A percentile compares a stretch with the other conserved stretches of the same genome.
Conservation (phyloP, 2,329 filamentous ascomycete genomes). For the Fusarium piperis region DNA sequence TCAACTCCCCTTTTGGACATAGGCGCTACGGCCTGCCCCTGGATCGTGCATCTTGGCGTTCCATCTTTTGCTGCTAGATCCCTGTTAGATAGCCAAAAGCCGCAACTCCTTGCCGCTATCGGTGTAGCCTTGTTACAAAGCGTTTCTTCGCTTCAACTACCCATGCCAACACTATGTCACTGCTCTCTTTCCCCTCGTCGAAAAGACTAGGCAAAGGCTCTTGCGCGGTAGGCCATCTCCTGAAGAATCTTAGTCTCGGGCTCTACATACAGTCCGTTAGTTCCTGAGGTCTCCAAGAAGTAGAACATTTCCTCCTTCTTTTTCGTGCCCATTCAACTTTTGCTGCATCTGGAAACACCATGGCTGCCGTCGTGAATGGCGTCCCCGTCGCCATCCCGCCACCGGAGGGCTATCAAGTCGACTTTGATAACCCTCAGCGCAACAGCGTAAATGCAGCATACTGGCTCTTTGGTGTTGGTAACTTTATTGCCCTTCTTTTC, state of each 20-base stretch:
- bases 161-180: not conserved
- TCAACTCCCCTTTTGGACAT: not conserved
- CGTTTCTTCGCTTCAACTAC: not conserved
- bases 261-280: not conserved
- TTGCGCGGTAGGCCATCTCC: not conserved
- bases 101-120: not conserved
- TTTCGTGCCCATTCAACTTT: not conserved
- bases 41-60: not conserved
- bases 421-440: conserved; percentile 43
- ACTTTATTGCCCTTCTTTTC: conserved; percentile 18
- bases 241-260: not conserved
- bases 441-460: conserved; percentile 27
- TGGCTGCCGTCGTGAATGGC: conserved; percentile 37
- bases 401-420: conserved; percentile 42
- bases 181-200: not conserved
- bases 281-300: not conserved
- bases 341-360: not conserved
- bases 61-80: not conserved
- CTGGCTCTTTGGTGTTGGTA: conserved; percentile 34
- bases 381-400: conserved; percentile 37
- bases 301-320: not conserved
- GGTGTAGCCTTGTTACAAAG: not conserved
- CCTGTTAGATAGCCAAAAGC: not conserved
- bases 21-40: not conserved
- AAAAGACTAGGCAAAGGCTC: not conserved